Base-by-base conservation (phyloP, 2,329 filamentous ascomycete species). In the Penicillium sp. region DNA sequence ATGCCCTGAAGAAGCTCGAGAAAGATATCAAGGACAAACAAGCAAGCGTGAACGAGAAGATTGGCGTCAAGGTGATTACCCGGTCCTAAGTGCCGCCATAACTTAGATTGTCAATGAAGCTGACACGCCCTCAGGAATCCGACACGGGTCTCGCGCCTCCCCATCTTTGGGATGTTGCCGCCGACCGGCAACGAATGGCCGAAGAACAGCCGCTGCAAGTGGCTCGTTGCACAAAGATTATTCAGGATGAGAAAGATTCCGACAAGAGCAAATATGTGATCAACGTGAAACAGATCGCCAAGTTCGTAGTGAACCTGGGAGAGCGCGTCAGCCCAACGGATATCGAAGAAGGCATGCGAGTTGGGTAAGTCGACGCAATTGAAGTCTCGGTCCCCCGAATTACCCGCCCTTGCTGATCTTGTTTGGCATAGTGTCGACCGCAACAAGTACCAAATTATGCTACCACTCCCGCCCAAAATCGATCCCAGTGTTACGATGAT, bases 201-300 rank as follows among this genome's bases (percentile, higher is more conserved):
- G 93, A 98, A 74, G 93, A 98, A 74, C 93, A 98, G 66, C 93
- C 93, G 38, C 81, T 97, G 61, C 93, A 98, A 74, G 93, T 98
- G 55, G 93, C 93, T 57, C 82, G 93, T 66, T 98, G 93, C 79
- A 98, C 93, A 51, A 98, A 98, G 80, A 98, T 98, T 70, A 98
- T 98, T 61, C 84, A 90, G 52, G 91, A 97, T 66, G 90, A 95
- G 69, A 91, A 93, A 73, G 90, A 97, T 68, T 79, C 88, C 52
- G 88, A 95, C 55, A 98, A 98, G 82, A 95, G 87, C 82, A 98
- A 97, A 83, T 98, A 98, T 76, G 90, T 98, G 64, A 98, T 98
- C 80, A 98, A 98, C 73, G 91, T 98, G 61, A 98, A 98, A 79
- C 93, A 98, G 73, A 98, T 98, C 64, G 93, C 93, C 65, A 98